Conservation (phyloP, 2,329 filamentous ascomycete species). For the Helicocarpus griseus region DNA sequence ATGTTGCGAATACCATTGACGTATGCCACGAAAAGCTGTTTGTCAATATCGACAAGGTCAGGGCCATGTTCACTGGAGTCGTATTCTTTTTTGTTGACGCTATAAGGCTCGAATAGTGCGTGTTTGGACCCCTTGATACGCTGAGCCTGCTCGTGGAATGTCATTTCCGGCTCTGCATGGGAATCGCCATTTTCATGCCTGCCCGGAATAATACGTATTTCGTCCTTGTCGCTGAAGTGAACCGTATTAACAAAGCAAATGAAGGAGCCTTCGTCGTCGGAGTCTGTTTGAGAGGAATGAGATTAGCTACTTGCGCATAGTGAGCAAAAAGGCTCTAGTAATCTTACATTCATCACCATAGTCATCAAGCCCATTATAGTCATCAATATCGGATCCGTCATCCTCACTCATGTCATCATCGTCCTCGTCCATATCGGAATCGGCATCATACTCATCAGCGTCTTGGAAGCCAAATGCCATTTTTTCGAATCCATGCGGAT, state of each 20-base stretch:
- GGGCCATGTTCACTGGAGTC: conserved; percentile 13
- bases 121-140: conserved; percentile 19
- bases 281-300: background rate
- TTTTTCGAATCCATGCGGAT: background rate
- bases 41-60: conserved; percentile 31
- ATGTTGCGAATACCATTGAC: conserved; percentile 34
- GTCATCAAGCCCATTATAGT: conserved; percentile 4
- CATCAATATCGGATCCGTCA: conserved; percentile 4
- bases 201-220: background rate
- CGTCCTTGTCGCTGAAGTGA: conserved; percentile 1
- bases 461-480: background rate
- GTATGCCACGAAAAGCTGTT: conserved; percentile 30
- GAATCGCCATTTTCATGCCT: background rate
- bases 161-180: conserved; percentile 18
- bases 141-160: conserved; percentile 33
- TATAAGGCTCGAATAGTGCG: conserved; percentile 15
- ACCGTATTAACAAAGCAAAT: conserved; percentile 11
- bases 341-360: conserved; percentile 6
- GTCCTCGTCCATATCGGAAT: conserved; percentile 5
- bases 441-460: background rate
- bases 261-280: conserved; percentile 9
- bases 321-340: background rate
- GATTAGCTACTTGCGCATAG: background rate
- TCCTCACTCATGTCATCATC: conserved; percentile 5
- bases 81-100: conserved; percentile 12